phyloP scores from a whole-genome alignment of 2,329 filamentous ascomycete genomes.

The Penicillium sp. region DNA sequence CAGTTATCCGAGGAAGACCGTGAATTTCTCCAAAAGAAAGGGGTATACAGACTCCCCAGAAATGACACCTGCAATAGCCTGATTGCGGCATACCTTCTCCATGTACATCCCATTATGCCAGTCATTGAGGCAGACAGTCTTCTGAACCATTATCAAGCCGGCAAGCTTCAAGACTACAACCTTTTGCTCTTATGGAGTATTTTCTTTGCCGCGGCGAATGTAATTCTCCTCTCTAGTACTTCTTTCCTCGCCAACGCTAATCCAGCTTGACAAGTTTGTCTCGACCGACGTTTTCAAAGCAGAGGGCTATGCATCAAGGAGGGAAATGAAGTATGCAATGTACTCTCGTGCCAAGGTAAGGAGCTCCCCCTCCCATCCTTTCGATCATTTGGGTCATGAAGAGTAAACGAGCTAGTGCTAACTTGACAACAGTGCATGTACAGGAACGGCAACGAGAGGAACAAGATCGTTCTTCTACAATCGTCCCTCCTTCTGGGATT shows the following conservation, averaged over 20 bases:
- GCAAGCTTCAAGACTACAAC: constrained; percentile 30
- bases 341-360: constrained; percentile 37
- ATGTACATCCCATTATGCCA: constrained; percentile 39
- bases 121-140: constrained; percentile 33
- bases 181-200: constrained; percentile 40
- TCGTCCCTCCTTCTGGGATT: constrained; percentile 42
- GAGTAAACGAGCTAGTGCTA: not conserved
- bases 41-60: constrained; percentile 32
- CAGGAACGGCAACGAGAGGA: constrained; percentile 35
- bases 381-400: not conserved
- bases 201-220: constrained; percentile 37
- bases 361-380: not conserved
- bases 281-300: constrained; percentile 19
- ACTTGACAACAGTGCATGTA: constrained; percentile 16
- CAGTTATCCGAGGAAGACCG: constrained; percentile 18
- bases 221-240: constrained; percentile 8
- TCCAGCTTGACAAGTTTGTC: constrained; percentile 22
- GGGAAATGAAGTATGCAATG: constrained; percentile 36
- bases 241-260: not conserved
- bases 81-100: constrained; percentile 35
- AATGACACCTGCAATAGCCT: constrained; percentile 30
- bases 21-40: constrained; percentile 30
- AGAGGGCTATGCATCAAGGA: constrained; percentile 33
- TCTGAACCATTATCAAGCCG: constrained; percentile 25
- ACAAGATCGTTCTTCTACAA: constrained; percentile 44